Base-by-base conservation (phyloP, 78 protist species). In the Dictyostelium capitatum region DNA sequence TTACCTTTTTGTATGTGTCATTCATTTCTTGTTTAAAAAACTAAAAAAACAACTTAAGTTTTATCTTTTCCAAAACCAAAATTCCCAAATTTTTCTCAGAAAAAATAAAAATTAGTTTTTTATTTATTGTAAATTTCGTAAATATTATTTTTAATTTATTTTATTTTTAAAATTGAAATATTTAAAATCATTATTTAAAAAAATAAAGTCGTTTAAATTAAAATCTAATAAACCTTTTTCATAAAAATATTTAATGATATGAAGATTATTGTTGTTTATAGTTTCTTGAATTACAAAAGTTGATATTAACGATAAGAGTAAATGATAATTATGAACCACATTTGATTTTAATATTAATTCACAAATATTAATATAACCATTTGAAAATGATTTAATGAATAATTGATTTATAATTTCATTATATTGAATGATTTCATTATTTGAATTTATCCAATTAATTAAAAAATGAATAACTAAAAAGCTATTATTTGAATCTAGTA, bases 1-100 rank as follows among this genome's bases (percentile, higher is more conserved):
- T 83, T n/a, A 51, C 50, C 50, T 50, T 77, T 51, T 77, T 77
- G 51, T 77, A 77, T 30, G 11, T 37, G 1, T n/a, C 70, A 25
- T 30, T 62, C 70, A 62, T 62, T 23, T 54, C n/a, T 37, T 37
- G 43, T 37, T 37, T 37, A 2, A 3, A 37, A 37, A 3, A 37
- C 1, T 37, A 37, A 37, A 37, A 37, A 37, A 37, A 37, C 43
- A 37, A n/a, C n/a, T n/a, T n/a, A n/a, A n/a, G n/a, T n/a, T n/a
- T n/a, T n/a, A n/a, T n/a, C n/a, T n/a, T n/a, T n/a, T n/a, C n/a
- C n/a, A n/a, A n/a, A n/a, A n/a, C n/a, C n/a, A n/a, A n/a, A n/a
- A n/a, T n/a, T n/a, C n/a, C n/a, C n/a, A n/a, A n/a, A n/a, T n/a
- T n/a, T n/a, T n/a, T n/a, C n/a, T n/a, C n/a, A n/a, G n/a, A n/a